Percentiles rank a stretch among this genome's conserved stretches.
Evolutionary conservation across 495 filamentous ascomycete genomes (phyloP).

Genomic region (Xylaria flabelliformis): DNA sequence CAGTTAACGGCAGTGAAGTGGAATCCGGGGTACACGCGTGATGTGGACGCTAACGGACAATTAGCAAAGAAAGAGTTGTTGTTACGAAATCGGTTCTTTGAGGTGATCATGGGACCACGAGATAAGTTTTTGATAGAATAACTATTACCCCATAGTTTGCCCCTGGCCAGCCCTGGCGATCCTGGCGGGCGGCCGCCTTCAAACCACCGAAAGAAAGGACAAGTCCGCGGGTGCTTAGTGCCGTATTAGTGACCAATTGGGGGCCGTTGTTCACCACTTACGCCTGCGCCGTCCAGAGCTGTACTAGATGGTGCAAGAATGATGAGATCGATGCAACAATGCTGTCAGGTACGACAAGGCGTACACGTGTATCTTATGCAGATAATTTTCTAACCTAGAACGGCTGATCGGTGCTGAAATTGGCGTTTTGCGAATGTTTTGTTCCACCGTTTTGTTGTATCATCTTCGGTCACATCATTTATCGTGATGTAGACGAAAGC

Average conservation of each 20-base stretch:
- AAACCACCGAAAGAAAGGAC: constrained; percentile 2
- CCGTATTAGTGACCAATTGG: constrained; percentile 10
- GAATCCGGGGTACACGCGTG: constrained; percentile 44
- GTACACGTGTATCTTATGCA: background rate
- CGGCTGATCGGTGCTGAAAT: background rate
- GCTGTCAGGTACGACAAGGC: constrained; percentile 22
- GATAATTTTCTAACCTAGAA: background rate
- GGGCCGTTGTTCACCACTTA: background rate
- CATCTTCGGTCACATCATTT: background rate
- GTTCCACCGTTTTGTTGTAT: background rate
- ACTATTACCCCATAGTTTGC: constrained; percentile 49
- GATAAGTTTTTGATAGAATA: constrained; percentile 41
- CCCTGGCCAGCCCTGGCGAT: constrained; percentile 24
- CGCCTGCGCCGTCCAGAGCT: background rate
- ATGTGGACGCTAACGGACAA: constrained; percentile 37
- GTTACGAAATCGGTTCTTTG: constrained; percentile 44
- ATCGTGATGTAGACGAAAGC: background rate
- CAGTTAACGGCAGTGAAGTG: constrained; percentile 41
- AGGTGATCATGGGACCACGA: constrained; percentile 41
- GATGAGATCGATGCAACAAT: constrained; percentile 27
- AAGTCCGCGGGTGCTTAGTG: background rate
- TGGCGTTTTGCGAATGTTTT: background rate
- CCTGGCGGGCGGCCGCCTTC: background rate
- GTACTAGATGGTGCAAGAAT: constrained; percentile 22
- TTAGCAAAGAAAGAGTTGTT: constrained; percentile 31